Conservation (phyloP, 139 green algal genomes). For the Micromonas pusilla region DNA sequence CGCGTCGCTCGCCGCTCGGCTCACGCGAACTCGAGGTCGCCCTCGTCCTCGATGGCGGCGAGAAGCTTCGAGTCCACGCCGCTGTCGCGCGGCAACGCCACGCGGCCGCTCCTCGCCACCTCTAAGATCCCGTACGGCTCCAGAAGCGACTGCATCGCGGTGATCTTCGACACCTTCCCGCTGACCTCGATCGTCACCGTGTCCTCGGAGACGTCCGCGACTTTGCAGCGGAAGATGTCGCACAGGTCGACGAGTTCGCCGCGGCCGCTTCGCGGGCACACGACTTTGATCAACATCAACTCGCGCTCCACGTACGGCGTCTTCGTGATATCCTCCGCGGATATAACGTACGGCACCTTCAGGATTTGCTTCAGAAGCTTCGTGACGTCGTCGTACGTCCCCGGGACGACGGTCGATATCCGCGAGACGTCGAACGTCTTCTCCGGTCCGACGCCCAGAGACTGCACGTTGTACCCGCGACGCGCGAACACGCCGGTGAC, state of each 20-base stretch:
- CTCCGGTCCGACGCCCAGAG: conserved; percentile 80
- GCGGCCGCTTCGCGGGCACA: conserved; percentile 42
- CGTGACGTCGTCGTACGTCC: conserved; percentile 50
- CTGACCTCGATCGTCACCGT: conserved; percentile 82
- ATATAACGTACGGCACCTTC: conserved; percentile 79
- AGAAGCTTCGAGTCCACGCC: conserved; percentile 64
- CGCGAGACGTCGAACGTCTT: conserved; percentile 70
- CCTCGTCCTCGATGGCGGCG: conserved; percentile 8
- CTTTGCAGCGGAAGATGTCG: conserved; percentile 77
- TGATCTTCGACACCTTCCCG: conserved; percentile 79
- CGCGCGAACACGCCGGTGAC: conserved; percentile 90
- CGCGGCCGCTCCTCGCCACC: conserved; percentile 79
- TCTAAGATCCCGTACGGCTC: conserved; percentile 64
- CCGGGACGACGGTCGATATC: conserved; percentile 93
- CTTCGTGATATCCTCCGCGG: conserved; percentile 28
- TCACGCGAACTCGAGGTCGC: conserved; percentile 2
- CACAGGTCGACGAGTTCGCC: conserved; percentile 77
- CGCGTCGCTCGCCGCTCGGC: too few relatives aligned
- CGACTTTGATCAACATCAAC: conserved; percentile 93
- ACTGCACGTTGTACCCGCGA: conserved; percentile 96
- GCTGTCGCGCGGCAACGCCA: conserved; percentile 72
- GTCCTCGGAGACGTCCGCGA: conserved; percentile 68
- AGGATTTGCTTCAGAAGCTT: conserved; percentile 90
- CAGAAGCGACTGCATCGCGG: conserved; percentile 70
- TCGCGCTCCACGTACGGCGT: conserved; percentile 73